Conservation (phyloP, 257 asterid genomes). For the Marsdenia floribunda region DNA sequence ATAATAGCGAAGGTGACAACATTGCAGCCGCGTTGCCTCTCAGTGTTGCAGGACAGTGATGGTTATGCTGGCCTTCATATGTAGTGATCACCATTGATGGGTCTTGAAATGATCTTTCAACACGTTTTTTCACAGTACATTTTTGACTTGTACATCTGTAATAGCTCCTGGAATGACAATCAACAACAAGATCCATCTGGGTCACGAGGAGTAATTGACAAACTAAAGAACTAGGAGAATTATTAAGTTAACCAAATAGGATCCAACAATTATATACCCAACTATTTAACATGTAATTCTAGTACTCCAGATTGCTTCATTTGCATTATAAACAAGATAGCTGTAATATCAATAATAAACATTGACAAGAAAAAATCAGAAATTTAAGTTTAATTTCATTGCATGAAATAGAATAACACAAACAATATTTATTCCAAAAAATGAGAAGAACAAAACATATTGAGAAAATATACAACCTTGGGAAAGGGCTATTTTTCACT, state of each 20-base stretch:
- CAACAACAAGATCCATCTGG: too few species aligned
- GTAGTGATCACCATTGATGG: slow-evolving; percentile 78
- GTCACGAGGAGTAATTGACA: too few species aligned
- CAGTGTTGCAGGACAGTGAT: slow-evolving; percentile 65
- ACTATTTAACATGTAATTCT: too few species aligned
- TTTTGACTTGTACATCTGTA: slow-evolving; percentile 80
- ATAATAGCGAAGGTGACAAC: slow-evolving; percentile 41
- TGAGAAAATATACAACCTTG: slow-evolving; percentile 43
- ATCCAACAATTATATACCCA: too few species aligned
- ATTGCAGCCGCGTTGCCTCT: slow-evolving; percentile 53
- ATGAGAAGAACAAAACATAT: neutral
- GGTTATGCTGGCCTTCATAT: slow-evolving; percentile 89
- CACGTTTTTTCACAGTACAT: slow-evolving; percentile 77
- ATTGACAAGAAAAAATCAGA: too few species aligned
- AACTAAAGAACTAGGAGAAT: too few species aligned
- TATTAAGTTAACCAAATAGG: too few species aligned
- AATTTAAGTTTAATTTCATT: too few species aligned
- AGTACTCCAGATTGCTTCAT: too few species aligned
- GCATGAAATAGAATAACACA: neutral
- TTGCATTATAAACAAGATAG: too few species aligned
- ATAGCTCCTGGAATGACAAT: slow-evolving; percentile 50
- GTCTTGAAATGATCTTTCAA: slow-evolving; percentile 75
- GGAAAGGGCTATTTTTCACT: slow-evolving; percentile 80
- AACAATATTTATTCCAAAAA: neutral
- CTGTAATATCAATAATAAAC: too few species aligned